A percentile compares a stretch with the other conserved stretches of the same genome.
Evolutionary conservation across 2,329 filamentous ascomycete species (phyloP).

Genomic region (Neopestalotiopsis rosae): DNA sequence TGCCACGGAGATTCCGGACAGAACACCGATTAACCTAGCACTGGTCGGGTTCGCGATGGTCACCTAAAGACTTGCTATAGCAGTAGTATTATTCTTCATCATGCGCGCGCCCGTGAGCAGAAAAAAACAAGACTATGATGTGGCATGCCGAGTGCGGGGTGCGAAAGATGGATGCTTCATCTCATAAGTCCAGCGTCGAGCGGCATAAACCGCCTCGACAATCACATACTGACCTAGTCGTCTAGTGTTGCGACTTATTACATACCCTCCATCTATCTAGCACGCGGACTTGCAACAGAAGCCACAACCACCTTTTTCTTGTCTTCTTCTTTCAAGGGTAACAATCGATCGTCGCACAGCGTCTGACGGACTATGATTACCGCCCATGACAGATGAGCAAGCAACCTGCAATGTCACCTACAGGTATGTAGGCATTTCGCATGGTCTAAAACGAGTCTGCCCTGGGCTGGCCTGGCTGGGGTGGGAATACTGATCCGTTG

Average conservation of each 20-base stretch:
- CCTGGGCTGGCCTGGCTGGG: neutral
- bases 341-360: neutral
- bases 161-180: neutral
- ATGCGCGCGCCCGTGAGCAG: neutral
- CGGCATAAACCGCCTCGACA: slow-evolving; percentile 1
- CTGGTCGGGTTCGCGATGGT: neutral
- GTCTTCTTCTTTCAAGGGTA: neutral
- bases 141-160: neutral
- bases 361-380: neutral
- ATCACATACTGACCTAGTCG: neutral
- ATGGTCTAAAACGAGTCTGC: neutral
- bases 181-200: neutral
- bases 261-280: neutral
- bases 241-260: too few relatives aligned
- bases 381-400: neutral
- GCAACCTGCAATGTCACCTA: slow-evolving; percentile 4
- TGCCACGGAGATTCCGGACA: neutral
- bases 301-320: neutral
- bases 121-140: neutral
- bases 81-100: neutral
- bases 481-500: neutral
- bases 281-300: neutral
- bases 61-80: neutral
- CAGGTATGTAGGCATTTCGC: neutral
- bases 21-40: neutral